Percentiles rank a stretch among this genome's conserved stretches.
Conservation (phyloP, 2,329 filamentous ascomycete genomes). For the Dactylellina haptotyla region DNA sequence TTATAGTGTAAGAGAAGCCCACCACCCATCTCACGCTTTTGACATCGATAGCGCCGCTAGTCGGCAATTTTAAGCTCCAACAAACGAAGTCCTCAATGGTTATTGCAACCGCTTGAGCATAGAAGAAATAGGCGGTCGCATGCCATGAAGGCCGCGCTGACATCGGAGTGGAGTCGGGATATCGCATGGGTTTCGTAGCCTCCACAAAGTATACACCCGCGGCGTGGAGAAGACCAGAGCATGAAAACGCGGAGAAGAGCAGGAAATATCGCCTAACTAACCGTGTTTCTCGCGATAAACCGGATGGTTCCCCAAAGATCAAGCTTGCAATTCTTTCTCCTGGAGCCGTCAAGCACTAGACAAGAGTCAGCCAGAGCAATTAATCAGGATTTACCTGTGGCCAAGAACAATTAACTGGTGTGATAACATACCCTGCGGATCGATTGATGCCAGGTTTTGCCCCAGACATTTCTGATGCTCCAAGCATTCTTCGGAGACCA, state of each 20-base stretch:
- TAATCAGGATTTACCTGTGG: background rate
- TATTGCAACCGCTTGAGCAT: conserved; percentile 13
- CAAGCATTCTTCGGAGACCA: conserved; percentile 10
- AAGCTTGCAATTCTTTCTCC: conserved; percentile 21
- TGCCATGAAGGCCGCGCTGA: conserved; percentile 14
- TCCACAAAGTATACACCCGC: conserved; percentile 39
- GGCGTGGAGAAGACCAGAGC: conserved; percentile 33
- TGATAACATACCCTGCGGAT: conserved; percentile 18
- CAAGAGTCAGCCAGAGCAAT: background rate
- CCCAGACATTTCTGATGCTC: conserved; percentile 41
- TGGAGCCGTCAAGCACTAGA: conserved; percentile 26
- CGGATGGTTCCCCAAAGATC: conserved; percentile 16
- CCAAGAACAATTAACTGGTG: background rate
- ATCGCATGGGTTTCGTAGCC: conserved; percentile 20
- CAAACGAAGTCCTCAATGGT: conserved; percentile 30
- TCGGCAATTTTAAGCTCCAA: conserved; percentile 7
- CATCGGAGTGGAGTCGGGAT: conserved; percentile 17
- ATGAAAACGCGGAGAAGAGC: conserved; percentile 23
- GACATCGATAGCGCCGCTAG: background rate
- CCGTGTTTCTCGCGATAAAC: conserved; percentile 1
- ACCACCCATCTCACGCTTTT: conserved; percentile 6
- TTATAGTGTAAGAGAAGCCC: conserved; percentile 15
- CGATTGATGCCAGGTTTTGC: conserved; percentile 40
- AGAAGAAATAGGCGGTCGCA: conserved; percentile 24
- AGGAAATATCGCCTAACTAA: conserved; percentile 25